Evolutionary conservation across 2,329 filamentous ascomycete species (phyloP).

Genomic region (Thermomyces lanuginosus): DNA sequence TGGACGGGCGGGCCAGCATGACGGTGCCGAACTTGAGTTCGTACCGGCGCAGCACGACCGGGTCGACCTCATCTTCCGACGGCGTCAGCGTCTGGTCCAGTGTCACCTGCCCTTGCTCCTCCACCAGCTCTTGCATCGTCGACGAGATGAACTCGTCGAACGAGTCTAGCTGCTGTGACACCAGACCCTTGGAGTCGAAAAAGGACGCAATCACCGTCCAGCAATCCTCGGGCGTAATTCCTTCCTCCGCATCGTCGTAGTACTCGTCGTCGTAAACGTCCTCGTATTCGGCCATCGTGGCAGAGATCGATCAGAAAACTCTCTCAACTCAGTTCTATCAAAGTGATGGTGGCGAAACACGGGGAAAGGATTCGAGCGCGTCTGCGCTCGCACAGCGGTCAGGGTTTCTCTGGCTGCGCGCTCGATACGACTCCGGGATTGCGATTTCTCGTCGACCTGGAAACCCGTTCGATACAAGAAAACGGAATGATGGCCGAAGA

Average conservation of each 20-base stretch:
- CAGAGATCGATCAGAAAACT: conserved; percentile 1
- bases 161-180: conserved; percentile 94
- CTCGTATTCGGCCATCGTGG: conserved; percentile 40
- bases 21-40: conserved; percentile 89
- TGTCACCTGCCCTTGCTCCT: conserved; percentile 81
- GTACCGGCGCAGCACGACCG: conserved; percentile 75
- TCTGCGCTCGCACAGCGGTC: no score
- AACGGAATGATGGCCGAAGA: no score
- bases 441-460: no score
- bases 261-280: conserved; percentile 53
- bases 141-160: conserved; percentile 94
- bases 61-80: conserved; percentile 52
- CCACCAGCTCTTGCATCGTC: conserved; percentile 86
- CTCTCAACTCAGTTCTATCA: neutral
- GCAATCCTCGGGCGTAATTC: conserved; percentile 90
- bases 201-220: conserved; percentile 96
- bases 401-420: no score
- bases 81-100: conserved; percentile 82
- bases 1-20: conserved; percentile 73
- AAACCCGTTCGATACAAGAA: no score
- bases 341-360: no score
- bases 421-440: no score
- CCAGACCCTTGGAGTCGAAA: conserved; percentile 88
- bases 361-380: no score
- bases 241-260: conserved; percentile 51